phyloP scores from a whole-genome alignment of 495 filamentous ascomycete genomes.

The Cladorrhinum samala region DNA sequence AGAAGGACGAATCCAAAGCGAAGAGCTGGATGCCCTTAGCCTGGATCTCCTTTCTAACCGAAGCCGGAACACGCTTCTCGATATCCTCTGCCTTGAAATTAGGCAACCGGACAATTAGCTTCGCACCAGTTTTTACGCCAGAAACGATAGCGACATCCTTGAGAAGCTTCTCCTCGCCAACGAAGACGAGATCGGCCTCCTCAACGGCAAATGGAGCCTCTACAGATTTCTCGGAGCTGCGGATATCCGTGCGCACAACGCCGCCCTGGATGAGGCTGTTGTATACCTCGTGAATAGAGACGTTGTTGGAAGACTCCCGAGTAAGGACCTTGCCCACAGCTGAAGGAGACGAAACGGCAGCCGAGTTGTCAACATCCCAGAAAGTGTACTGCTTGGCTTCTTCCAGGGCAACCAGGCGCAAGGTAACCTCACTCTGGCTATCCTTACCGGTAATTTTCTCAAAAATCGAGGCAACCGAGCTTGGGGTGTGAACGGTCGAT shows the following conservation, averaged over 20 bases:
- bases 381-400: slow-evolving; percentile 77
- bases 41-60: slow-evolving; percentile 60
- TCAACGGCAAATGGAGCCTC: slow-evolving; percentile 78
- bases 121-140: slow-evolving; percentile 63
- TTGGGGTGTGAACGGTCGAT: slow-evolving; percentile 73
- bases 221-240: slow-evolving; percentile 71
- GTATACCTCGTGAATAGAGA: slow-evolving; percentile 65
- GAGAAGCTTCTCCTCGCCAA: slow-evolving; percentile 73
- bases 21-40: slow-evolving; percentile 63
- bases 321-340: slow-evolving; percentile 68
- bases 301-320: slow-evolving; percentile 65
- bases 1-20: slow-evolving; percentile 62
- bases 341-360: slow-evolving; percentile 54
- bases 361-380: slow-evolving; percentile 83
- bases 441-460: slow-evolving; percentile 61
- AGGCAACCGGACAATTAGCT: slow-evolving; percentile 67
- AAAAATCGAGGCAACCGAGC: slow-evolving; percentile 50
- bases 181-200: slow-evolving; percentile 68
- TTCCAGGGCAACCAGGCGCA: slow-evolving; percentile 31
- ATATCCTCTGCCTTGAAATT: slow-evolving; percentile 79
- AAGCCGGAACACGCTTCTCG: slow-evolving; percentile 75
- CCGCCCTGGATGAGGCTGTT: slow-evolving; percentile 90
- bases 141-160: slow-evolving; percentile 65
- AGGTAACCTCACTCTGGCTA: slow-evolving; percentile 44
- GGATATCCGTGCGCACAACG: slow-evolving; percentile 74